Evolutionary conservation across 768 basidiomycete species (phyloP).

Genomic region (Pulveroboletus sp.): DNA sequence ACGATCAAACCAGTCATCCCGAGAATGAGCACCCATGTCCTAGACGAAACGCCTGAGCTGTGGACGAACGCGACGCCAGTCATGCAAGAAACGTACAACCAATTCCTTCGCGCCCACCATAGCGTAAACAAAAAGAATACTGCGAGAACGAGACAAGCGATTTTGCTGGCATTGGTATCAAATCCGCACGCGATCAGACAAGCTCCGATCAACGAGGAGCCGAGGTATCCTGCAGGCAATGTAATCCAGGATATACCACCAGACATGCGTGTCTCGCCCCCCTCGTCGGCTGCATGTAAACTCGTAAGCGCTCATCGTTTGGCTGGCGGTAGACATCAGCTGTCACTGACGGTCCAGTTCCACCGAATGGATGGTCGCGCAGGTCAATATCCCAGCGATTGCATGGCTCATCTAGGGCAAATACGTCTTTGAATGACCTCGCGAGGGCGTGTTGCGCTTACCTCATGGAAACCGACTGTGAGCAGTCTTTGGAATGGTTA

Average conservation of each 20-base stretch:
- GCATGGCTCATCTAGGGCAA: constrained; percentile 78
- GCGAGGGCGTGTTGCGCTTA: constrained; percentile 25
- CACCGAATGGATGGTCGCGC: constrained; percentile 81
- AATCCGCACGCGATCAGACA: constrained; percentile 85
- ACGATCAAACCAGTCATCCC: constrained; percentile 79
- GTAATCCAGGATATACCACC: constrained; percentile 82
- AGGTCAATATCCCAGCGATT: constrained; percentile 72
- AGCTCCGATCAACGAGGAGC: constrained; percentile 83
- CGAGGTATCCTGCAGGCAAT: constrained; percentile 81
- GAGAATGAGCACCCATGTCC: constrained; percentile 74
- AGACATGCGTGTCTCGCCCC: constrained; percentile 82
- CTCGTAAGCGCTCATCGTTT: constrained; percentile 7
- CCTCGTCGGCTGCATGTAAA: constrained; percentile 66
- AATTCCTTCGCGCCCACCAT: constrained; percentile 80
- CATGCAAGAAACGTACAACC: constrained; percentile 52
- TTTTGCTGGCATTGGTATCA: constrained; percentile 83
- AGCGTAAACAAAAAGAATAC: constrained; percentile 85
- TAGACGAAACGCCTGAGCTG: constrained; percentile 22
- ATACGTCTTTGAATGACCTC: not conserved
- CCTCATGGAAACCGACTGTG: constrained; percentile 89
- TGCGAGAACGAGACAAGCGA: constrained; percentile 75
- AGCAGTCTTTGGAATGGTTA: constrained; percentile 50
- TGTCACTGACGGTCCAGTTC: constrained; percentile 74
- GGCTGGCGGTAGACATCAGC: not conserved
- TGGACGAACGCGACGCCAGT: no score